These are phyloP conservation scores for Allium cepa DNA, from an alignment of 106 monocot species.

Conservation along the genomic window DNA sequence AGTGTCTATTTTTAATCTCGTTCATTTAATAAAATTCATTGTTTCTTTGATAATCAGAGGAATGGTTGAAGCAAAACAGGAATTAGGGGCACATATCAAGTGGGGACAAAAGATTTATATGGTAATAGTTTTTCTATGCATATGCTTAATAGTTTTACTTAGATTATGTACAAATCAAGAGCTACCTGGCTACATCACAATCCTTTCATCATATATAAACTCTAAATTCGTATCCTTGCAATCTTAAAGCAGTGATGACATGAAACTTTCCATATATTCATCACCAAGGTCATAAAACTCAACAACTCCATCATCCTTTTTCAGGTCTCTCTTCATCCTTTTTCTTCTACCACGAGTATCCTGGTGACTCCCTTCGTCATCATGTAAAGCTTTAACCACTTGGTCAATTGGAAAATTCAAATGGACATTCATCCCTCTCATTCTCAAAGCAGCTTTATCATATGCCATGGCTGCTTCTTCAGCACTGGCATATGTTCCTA, in stretches of 20 bases:
- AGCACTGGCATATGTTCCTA: conserved; percentile 34
- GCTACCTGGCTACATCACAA: no score
- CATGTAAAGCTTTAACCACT: conserved; percentile 6
- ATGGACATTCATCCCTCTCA: conserved; percentile 30
- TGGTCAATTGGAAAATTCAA: conserved; percentile 37
- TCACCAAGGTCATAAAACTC: conserved; percentile 33
- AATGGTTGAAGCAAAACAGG: no score
- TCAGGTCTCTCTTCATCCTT: conserved; percentile 9
- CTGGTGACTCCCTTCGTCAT: neutral
- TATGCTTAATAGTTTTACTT: no score
- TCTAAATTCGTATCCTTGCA: neutral
- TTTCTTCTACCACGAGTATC: neutral
- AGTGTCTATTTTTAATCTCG: no score
- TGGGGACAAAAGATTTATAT: no score
- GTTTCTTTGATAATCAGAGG: no score
- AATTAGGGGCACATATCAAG: no score
- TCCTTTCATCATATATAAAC: no score
- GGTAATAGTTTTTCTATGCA: no score
- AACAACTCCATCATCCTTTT: conserved; percentile 7
- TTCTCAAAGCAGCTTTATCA: conserved; percentile 38
- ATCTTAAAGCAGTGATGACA: conserved; percentile 16
- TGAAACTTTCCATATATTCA: conserved; percentile 31
- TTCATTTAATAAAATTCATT: no score
- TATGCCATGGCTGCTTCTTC: conserved; percentile 47
- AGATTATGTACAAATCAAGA: no score